Percentiles rank a stretch among this genome's conserved stretches.
phyloP scores from a whole-genome alignment of 345 rosid species.

The Turritis glabra region DNA sequence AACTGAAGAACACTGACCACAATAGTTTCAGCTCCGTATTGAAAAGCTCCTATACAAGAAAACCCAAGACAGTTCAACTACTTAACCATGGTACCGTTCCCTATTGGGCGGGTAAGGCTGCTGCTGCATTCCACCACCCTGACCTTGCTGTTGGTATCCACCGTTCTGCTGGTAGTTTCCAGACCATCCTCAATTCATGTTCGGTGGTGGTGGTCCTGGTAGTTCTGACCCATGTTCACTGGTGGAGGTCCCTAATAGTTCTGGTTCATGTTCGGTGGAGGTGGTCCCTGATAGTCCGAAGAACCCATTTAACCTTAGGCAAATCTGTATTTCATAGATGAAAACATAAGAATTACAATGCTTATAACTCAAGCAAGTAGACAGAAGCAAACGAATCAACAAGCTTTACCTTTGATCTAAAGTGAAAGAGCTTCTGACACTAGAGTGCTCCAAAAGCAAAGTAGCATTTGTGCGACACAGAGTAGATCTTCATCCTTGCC shows the following conservation, averaged over 20 bases:
- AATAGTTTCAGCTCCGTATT: not conserved
- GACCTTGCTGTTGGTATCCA: conserved; percentile 28
- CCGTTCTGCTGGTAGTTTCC: conserved; percentile 17
- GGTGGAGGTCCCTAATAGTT: not conserved
- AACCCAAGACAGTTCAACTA: conserved; percentile 20
- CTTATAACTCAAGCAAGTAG: not conserved
- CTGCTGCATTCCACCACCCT: not conserved
- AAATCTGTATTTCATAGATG: conserved; percentile 45
- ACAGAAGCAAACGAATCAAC: too few species aligned
- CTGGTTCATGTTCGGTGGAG: not conserved
- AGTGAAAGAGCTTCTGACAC: conserved; percentile 61
- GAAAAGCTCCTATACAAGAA: conserved; percentile 4
- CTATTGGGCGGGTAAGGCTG: conserved; percentile 11
- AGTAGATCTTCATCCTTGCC: conserved; percentile 81
- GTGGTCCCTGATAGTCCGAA: conserved; percentile 34
- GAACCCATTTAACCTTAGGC: conserved; percentile 84
- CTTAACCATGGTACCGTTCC: conserved; percentile 2
- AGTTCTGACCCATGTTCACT: not conserved
- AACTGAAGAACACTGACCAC: not conserved
- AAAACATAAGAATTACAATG: not conserved
- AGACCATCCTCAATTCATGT: not conserved
- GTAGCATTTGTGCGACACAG: conserved; percentile 72
- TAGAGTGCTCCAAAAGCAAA: conserved; percentile 86
- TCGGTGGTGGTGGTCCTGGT: not conserved
- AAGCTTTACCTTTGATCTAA: conserved; percentile 65